Percentiles rank a stretch among this genome's conserved stretches.
Evolutionary conservation across 495 filamentous ascomycete genomes (phyloP).

Genomic region (Delitschia confertaspora): DNA sequence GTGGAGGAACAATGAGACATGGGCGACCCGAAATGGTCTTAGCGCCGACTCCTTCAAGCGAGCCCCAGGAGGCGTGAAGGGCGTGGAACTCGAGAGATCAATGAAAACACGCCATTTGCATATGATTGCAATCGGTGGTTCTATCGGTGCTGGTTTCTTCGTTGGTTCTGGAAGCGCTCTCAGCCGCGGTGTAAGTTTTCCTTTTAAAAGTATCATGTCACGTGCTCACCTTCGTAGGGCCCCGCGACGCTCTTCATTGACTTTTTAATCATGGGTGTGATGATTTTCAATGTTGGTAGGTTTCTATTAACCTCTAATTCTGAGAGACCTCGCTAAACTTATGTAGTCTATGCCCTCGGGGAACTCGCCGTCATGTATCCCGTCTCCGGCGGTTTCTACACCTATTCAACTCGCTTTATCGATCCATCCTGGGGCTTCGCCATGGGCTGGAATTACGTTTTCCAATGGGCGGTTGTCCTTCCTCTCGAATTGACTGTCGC

Average conservation of each 20-base stretch:
- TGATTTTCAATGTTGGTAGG: constrained; percentile 44
- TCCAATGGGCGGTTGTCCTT: constrained; percentile 39
- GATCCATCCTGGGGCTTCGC: constrained; percentile 50
- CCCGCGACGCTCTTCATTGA: constrained; percentile 36
- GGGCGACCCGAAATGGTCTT: constrained; percentile 30
- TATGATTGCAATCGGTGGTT: constrained; percentile 38
- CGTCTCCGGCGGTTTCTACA: constrained; percentile 53
- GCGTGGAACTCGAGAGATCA: constrained; percentile 30
- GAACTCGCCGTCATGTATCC: constrained; percentile 65
- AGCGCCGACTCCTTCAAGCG: constrained; percentile 29
- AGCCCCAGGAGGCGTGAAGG: constrained; percentile 19
- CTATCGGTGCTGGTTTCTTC: constrained; percentile 36
- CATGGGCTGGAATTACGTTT: constrained; percentile 46
- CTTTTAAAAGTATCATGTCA: background rate
- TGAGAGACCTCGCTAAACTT: background rate
- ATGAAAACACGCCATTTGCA: constrained; percentile 32
- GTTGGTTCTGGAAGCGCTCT: constrained; percentile 32
- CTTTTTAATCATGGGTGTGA: constrained; percentile 45
- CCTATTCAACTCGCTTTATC: constrained; percentile 48
- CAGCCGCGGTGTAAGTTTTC: constrained; percentile 29
- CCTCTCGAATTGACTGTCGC: constrained; percentile 46
- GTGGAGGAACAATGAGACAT: constrained; percentile 10
- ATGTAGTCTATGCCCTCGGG: constrained; percentile 52
- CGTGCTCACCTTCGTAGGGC: constrained; percentile 11
- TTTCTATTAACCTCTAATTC: background rate